Percentiles rank a stretch among this genome's conserved stretches.
Conservation (phyloP, 352 stramenopile genomes). For the Pythium rishiriense region DNA sequence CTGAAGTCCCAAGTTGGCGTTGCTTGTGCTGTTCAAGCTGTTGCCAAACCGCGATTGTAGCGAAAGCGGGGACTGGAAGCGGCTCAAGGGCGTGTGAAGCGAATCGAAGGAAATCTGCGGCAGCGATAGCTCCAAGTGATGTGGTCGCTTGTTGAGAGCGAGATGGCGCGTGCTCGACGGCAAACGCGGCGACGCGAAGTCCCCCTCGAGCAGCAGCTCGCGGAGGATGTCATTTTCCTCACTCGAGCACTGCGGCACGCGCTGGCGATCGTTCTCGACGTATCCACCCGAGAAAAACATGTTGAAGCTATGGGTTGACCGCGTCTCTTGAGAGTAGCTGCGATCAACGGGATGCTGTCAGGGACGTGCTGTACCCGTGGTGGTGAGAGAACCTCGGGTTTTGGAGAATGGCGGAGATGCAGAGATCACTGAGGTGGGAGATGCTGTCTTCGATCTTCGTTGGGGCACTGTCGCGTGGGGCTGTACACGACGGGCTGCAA, state of each 20-base stretch:
- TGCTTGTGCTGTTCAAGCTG: conserved; percentile 17
- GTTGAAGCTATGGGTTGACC: background rate
- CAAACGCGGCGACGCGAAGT: conserved; percentile 63
- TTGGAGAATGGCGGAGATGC: conserved; percentile 5
- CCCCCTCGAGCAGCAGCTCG: conserved; percentile 67
- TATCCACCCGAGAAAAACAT: conserved; percentile 81
- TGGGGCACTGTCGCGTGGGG: conserved; percentile 5
- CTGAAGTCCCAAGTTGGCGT: conserved; percentile 17
- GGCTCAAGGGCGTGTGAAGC: conserved; percentile 48
- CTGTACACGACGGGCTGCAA: conserved; percentile 19
- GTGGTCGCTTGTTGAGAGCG: conserved; percentile 43
- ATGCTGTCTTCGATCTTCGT: conserved; percentile 10
- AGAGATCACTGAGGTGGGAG: conserved; percentile 2
- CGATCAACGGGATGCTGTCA: background rate
- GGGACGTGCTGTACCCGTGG: conserved; percentile 2
- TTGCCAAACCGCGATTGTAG: conserved; percentile 40
- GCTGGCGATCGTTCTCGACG: conserved; percentile 61
- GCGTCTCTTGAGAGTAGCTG: background rate
- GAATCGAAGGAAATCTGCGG: conserved; percentile 69
- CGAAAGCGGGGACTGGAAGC: conserved; percentile 42
- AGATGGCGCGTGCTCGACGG: conserved; percentile 48
- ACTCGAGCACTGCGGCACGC: conserved; percentile 33
- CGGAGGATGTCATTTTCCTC: conserved; percentile 79
- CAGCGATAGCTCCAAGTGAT: conserved; percentile 69
- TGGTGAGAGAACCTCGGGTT: background rate